These are phyloP conservation scores for Senna tora DNA, from an alignment of 306 rosid species.

Conservation along the genomic window DNA sequence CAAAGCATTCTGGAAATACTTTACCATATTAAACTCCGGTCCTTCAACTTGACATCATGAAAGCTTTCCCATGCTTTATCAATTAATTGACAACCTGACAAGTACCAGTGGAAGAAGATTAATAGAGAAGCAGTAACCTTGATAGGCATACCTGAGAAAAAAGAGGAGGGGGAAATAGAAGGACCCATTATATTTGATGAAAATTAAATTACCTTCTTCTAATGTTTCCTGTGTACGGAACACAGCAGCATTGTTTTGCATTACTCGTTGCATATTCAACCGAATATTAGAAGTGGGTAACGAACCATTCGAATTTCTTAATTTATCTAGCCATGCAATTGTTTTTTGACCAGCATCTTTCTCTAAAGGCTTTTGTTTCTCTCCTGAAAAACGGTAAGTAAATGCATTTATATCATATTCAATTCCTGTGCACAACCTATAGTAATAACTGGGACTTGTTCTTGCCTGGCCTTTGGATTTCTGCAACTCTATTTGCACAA, in stretches of 20 bases:
- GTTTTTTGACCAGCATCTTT: constrained; percentile 89
- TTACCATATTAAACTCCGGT: constrained; percentile 83
- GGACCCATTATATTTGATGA: neutral
- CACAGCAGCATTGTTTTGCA: constrained; percentile 98
- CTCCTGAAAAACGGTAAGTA: constrained; percentile 59
- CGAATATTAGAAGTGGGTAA: constrained; percentile 78
- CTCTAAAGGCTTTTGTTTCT: constrained; percentile 84
- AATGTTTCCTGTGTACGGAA: constrained; percentile 95
- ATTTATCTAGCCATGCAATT: constrained; percentile 92
- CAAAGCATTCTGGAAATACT: neutral
- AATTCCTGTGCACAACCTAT: neutral
- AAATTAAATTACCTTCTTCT: constrained; percentile 69
- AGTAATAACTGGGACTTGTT: constrained; percentile 7
- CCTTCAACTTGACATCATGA: constrained; percentile 68
- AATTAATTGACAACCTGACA: constrained; percentile 70
- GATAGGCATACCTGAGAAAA: neutral
- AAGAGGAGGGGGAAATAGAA: neutral
- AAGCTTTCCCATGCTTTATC: constrained; percentile 80
- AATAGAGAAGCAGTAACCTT: constrained; percentile 15
- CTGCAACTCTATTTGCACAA: constrained; percentile 92
- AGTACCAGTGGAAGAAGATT: constrained; percentile 16
- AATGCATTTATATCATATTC: constrained; percentile 1
- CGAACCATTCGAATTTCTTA: constrained; percentile 90
- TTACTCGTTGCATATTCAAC: constrained; percentile 90
- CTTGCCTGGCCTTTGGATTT: constrained; percentile 78